Conservation (phyloP, 208 protist genomes). For the Trypanosoma melophagium region DNA sequence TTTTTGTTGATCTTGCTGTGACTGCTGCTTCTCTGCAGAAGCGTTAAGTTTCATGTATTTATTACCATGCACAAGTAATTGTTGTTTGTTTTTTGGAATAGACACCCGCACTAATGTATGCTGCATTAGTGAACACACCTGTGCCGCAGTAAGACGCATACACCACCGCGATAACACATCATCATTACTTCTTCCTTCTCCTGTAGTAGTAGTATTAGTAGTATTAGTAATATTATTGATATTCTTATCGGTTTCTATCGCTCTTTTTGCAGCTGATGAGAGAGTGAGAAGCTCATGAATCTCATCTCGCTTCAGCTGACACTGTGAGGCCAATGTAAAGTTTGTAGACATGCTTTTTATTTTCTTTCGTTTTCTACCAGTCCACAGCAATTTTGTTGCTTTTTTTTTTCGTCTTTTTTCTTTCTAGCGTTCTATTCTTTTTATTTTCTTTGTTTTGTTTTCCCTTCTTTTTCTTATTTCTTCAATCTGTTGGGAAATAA, state of each 20-base stretch:
- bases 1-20: no score
- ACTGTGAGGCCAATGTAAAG: slow-evolving; percentile 47
- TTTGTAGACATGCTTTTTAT: slow-evolving; percentile 39
- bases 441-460: no score
- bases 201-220: no score
- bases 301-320: slow-evolving; percentile 56
- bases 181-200: no score
- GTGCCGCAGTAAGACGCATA: slow-evolving; percentile 39
- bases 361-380: not conserved
- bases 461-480: slow-evolving; percentile 6
- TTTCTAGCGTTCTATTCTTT: not conserved
- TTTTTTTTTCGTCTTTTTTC: not conserved
- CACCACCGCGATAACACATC: slow-evolving; percentile 20
- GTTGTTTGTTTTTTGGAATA: slow-evolving; percentile 47
- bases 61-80: slow-evolving; percentile 50
- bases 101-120: slow-evolving; percentile 59
- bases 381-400: not conserved
- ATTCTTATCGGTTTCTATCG: not conserved
- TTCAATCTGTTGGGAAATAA: no score
- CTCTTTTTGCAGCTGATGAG: slow-evolving; percentile 2
- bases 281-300: slow-evolving; percentile 62
- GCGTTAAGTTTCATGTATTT: slow-evolving; percentile 32
- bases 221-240: not conserved
- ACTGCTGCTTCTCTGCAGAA: slow-evolving; percentile 8
- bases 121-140: slow-evolving; percentile 41